phyloP scores from a whole-genome alignment of 192 early-diverging fungal species.

The Dispira parvispora region DNA sequence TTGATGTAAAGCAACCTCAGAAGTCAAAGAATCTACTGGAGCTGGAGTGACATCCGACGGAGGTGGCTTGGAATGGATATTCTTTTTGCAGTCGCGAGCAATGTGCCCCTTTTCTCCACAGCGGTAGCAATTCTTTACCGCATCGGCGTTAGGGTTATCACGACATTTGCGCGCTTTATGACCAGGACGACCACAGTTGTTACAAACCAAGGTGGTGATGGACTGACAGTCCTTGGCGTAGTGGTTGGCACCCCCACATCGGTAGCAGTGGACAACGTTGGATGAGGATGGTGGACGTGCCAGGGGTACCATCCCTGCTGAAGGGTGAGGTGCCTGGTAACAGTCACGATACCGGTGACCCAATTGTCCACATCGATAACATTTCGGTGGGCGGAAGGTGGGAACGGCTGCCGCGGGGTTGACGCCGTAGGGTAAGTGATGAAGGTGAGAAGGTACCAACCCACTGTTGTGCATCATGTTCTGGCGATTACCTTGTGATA shows the following conservation, averaged over 20 bases:
- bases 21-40: too few species aligned
- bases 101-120: conserved; percentile 28
- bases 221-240: not conserved
- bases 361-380: not conserved
- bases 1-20: too few species aligned
- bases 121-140: conserved; percentile 21
- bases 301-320: not conserved
- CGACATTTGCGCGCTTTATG: not conserved
- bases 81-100: conserved; percentile 16
- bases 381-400: not conserved
- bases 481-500: too few species aligned
- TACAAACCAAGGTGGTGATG: not conserved
- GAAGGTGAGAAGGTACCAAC: not conserved
- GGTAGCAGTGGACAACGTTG: not conserved
- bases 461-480: not conserved
- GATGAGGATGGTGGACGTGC: not conserved
- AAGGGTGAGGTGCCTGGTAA: not conserved
- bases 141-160: not conserved
- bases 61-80: too few species aligned
- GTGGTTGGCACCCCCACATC: not conserved
- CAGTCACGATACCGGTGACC: not conserved
- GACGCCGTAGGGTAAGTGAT: not conserved
- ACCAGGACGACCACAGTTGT: not conserved
- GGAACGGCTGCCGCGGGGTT: not conserved
- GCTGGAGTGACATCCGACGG: too few species aligned